phyloP scores from a whole-genome alignment of 2,329 filamentous ascomycete species.

The Aureobasidium uvarum region DNA sequence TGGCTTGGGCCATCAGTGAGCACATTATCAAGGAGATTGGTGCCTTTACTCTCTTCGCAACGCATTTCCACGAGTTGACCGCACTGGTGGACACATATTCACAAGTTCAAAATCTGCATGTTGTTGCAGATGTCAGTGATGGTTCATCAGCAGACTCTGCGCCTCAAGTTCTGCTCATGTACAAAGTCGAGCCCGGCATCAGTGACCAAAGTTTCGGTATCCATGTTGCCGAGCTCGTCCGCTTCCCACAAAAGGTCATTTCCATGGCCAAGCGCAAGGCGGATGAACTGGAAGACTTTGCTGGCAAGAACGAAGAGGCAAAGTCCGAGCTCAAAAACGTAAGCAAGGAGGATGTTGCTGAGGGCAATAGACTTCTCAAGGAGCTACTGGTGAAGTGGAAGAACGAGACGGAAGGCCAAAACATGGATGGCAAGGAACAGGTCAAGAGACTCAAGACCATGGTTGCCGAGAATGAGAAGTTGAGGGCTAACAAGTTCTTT shows the following conservation, averaged over 20 bases:
- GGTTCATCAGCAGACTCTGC: conserved; percentile 47
- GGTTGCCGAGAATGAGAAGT: conserved; percentile 67
- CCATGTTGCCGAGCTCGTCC: conserved; percentile 93
- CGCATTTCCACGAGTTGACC: conserved; percentile 97
- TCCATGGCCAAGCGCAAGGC: conserved; percentile 99
- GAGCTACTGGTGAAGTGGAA: conserved; percentile 83
- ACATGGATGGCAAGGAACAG: conserved; percentile 57
- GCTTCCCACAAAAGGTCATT: conserved; percentile 95
- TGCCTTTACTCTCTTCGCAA: conserved; percentile 92
- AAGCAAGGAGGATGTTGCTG: conserved; percentile 81
- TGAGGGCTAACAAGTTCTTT: conserved; percentile 66
- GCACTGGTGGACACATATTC: conserved; percentile 82
- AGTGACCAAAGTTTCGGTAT: conserved; percentile 98
- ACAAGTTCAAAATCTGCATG: conserved; percentile 89
- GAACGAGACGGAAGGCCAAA: conserved; percentile 62
- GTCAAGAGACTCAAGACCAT: conserved; percentile 71
- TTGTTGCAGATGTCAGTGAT: conserved; percentile 83
- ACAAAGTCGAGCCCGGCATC: conserved; percentile 93
- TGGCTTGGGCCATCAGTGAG: conserved; percentile 99
- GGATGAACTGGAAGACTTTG: conserved; percentile 96
- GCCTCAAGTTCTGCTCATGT: conserved; percentile 82
- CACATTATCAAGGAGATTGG: conserved; percentile 95
- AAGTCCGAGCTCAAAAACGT: conserved; percentile 54
- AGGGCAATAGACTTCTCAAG: conserved; percentile 83
- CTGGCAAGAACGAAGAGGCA: conserved; percentile 65